phyloP scores from a whole-genome alignment of 2,329 filamentous ascomycete species.

The Aspergillus nomiae region DNA sequence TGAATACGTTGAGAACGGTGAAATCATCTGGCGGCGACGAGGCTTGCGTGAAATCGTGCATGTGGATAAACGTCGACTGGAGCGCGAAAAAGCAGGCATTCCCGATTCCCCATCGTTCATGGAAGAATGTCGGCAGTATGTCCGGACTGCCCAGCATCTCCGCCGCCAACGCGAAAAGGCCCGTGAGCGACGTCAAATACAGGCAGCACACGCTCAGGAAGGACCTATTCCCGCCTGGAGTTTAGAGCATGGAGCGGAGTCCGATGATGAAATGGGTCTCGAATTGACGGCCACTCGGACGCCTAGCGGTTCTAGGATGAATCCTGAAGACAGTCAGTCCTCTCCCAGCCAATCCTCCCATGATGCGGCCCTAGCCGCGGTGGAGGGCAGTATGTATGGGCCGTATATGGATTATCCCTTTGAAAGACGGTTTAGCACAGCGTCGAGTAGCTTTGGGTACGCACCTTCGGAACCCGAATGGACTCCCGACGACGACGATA shows the following conservation, averaged over 20 bases:
- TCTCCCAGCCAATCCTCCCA: conserved; percentile 54
- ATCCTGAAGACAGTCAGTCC: conserved; percentile 56
- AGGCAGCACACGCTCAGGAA: conserved; percentile 55
- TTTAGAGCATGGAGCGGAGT: conserved; percentile 72
- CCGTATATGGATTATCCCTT: conserved; percentile 65
- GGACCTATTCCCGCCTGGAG: conserved; percentile 73
- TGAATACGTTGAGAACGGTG: conserved; percentile 90
- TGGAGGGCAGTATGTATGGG: conserved; percentile 79
- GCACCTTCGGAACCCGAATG: conserved; percentile 48
- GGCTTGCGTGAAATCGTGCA: conserved; percentile 79
- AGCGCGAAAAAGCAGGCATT: conserved; percentile 72
- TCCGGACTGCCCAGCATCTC: conserved; percentile 39
- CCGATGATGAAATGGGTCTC: conserved; percentile 45
- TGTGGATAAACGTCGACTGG: conserved; percentile 78
- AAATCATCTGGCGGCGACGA: conserved; percentile 91
- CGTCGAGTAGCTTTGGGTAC: conserved; percentile 62
- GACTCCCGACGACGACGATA: conserved; percentile 69
- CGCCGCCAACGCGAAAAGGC: conserved; percentile 54
- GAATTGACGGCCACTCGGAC: conserved; percentile 36
- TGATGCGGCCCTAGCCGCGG: conserved; percentile 49
- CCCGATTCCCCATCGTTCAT: conserved; percentile 64
- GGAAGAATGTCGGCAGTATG: conserved; percentile 47
- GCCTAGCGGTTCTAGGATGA: conserved; percentile 36
- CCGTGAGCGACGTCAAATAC: conserved; percentile 62
- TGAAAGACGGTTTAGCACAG: conserved; percentile 75